A percentile compares a stretch with the other conserved stretches of the same genome.
Evolutionary conservation across 768 basidiomycete species (phyloP).

Genomic region (Suillus americanus): DNA sequence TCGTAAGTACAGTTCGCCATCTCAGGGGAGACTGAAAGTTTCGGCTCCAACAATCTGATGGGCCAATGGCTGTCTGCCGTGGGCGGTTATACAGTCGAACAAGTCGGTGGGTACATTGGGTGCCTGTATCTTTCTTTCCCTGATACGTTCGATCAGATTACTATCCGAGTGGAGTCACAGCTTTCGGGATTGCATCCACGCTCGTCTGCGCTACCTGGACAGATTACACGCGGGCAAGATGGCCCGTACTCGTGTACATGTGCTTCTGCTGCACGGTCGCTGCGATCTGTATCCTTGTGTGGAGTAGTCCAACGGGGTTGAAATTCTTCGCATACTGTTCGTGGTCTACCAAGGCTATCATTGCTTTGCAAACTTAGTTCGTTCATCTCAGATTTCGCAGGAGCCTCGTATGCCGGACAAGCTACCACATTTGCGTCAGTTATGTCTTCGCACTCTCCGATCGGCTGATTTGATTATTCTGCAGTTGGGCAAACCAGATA

Average conservation of each 20-base stretch:
- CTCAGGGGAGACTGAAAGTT: constrained; percentile 66
- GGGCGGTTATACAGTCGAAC: constrained; percentile 61
- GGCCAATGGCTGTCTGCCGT: constrained; percentile 67
- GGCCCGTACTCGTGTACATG: constrained; percentile 70
- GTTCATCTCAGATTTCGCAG: constrained; percentile 46
- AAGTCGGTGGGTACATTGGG: constrained; percentile 43
- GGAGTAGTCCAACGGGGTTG: constrained; percentile 57
- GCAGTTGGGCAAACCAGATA: constrained; percentile 78
- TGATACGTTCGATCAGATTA: constrained; percentile 37
- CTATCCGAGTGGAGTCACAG: constrained; percentile 65
- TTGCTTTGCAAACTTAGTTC: not conserved
- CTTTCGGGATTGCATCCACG: constrained; percentile 63
- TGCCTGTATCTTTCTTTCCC: not conserved
- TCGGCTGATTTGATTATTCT: constrained; percentile 4
- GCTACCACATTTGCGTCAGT: constrained; percentile 73
- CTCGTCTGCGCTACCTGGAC: constrained; percentile 65
- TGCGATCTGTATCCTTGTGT: constrained; percentile 58
- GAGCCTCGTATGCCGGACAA: constrained; percentile 73
- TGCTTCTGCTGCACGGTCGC: constrained; percentile 51
- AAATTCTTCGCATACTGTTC: constrained; percentile 76
- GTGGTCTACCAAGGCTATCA: constrained; percentile 19
- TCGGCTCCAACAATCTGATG: constrained; percentile 73
- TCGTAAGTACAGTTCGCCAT: constrained; percentile 49
- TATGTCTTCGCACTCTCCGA: not conserved
- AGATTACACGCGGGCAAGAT: constrained; percentile 53